Evolutionary conservation across 2,329 filamentous ascomycete genomes (phyloP), one percentile per base, ranked within the genome.

Genomic region (Aspergillus neotritici): DNA sequence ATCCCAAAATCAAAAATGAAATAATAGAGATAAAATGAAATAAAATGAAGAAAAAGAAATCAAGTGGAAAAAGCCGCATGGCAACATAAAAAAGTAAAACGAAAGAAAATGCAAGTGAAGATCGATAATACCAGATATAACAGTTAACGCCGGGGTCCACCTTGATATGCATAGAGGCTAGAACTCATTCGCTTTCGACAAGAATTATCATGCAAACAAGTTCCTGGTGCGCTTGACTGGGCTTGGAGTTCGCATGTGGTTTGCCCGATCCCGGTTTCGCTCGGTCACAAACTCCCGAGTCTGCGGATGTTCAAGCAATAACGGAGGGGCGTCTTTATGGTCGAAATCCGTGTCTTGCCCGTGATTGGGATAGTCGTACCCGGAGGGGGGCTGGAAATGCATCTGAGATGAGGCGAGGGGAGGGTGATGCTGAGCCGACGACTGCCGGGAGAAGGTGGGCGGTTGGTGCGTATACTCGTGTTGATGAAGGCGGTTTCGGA

Each of bases 401-500:
- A 53, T 30, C 12, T 58, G 57, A 7, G 58, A 48, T 5, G 53
- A 49, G 11, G 55, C 44, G 25, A 53, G 53, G 25, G 50, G 49
- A 28, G 50, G 49, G 34, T 49, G 51, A 35, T 53, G 51, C 30
- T 58, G 56, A 13, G 44, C 45, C 12, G 50, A 54, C 1, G 56
- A 46, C 14, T 60, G 56, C 25, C 51, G 54, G 12, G 54, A 31
- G 14, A 55, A 55, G 41, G 47, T 55, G 17, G 56, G 47, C 29
- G 52, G 31, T 2, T 57, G 44, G 7, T 52, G 58, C 5, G 50
- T 21, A 37, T 60, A 62, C 29, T 58, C 53, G 21, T 61, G 58
- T 37, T 61, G 64, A 37, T 53, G 60, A 17, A 52, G 60, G 49
- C 54, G 60, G 49, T 58, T 66, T 55, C 61, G 60, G 53, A 80